phyloP scores from a whole-genome alignment of 768 basidiomycete species.

The Tricholoma matsutake region DNA sequence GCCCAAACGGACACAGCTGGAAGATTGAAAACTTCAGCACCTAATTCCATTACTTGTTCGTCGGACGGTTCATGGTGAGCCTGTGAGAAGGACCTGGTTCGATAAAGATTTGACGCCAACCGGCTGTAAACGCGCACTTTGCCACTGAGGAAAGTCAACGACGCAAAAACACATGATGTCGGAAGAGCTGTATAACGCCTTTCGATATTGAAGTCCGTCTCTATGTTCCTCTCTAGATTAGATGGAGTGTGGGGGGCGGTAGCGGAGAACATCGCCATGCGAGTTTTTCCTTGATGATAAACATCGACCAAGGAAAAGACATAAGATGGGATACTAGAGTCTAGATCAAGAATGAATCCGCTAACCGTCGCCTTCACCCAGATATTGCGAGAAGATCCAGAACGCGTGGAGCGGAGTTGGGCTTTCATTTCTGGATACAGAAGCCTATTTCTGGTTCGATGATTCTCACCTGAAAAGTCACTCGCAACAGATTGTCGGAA shows the following conservation, averaged over 20 bases:
- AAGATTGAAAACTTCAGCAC: constrained; percentile 65
- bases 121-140: constrained; percentile 71
- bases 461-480: constrained; percentile 70
- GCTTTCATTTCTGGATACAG: constrained; percentile 82
- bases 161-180: constrained; percentile 59
- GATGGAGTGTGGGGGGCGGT: constrained; percentile 46
- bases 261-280: constrained; percentile 65
- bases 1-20: constrained; percentile 81
- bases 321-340: constrained; percentile 74
- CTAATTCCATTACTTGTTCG: constrained; percentile 49
- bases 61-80: constrained; percentile 43
- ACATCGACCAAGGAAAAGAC: constrained; percentile 83
- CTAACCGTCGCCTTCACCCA: constrained; percentile 69
- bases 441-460: constrained; percentile 68
- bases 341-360: constrained; percentile 83
- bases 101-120: constrained; percentile 37
- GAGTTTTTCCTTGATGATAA: constrained; percentile 76
- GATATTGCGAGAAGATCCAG: constrained; percentile 47
- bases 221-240: constrained; percentile 1
- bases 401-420: constrained; percentile 56
- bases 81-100: constrained; percentile 35
- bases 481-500: constrained; percentile 72
- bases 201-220: constrained; percentile 18
- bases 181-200: constrained; percentile 38
- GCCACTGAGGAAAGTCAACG: constrained; percentile 81